Evolutionary conservation across 305 asterid species (phyloP).

Genomic region (Fraxinus dipetala): DNA sequence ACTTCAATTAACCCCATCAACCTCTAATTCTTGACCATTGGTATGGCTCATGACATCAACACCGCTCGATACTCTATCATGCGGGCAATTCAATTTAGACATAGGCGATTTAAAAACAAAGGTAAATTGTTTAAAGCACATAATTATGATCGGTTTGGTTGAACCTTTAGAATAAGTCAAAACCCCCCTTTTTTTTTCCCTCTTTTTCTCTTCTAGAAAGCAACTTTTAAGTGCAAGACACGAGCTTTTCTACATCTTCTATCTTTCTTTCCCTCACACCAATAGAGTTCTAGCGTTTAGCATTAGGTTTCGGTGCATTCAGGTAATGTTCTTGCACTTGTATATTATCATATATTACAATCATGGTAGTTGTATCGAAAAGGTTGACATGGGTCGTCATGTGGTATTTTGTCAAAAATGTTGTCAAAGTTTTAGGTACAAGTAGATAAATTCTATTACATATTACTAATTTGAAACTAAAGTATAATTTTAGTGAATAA

Average conservation of each 20-base stretch:
- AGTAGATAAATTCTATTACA: not conserved
- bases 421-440: too few species aligned
- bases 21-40: not conserved
- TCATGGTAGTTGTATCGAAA: too few species aligned
- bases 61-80: not conserved
- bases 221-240: not conserved
- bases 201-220: not conserved
- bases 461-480: not conserved
- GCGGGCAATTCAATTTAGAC: not conserved
- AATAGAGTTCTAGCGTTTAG: not conserved
- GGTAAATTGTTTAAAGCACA: not conserved
- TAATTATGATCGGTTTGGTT: not conserved
- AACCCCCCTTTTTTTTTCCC: too few species aligned
- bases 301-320: not conserved
- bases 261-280: not conserved
- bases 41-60: not conserved
- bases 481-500: not conserved
- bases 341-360: not conserved
- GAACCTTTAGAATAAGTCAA: not conserved
- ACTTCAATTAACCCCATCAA: not conserved
- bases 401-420: too few species aligned
- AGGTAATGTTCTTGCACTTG: not conserved
- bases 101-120: not conserved
- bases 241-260: not conserved
- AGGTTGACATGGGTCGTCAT: too few species aligned